Evolutionary conservation across 2,329 filamentous ascomycete species (phyloP).

Genomic region (Atkinsonella hypoxylon): DNA sequence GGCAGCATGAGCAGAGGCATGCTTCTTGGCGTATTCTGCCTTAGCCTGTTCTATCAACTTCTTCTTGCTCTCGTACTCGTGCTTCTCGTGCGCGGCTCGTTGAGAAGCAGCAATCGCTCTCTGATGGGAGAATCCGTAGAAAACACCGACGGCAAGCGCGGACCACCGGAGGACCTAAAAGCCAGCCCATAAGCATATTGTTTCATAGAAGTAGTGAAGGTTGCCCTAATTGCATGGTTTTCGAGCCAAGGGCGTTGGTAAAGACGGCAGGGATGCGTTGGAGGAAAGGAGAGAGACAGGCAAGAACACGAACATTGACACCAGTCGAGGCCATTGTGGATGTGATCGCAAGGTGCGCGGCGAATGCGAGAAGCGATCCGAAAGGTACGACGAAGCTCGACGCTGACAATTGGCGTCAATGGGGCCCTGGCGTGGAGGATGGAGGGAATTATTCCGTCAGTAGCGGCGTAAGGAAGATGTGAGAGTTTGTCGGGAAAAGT

Average conservation of each 20-base stretch:
- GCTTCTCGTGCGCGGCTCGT: conserved; percentile 57
- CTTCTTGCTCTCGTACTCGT: conserved; percentile 84
- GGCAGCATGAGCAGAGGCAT: conserved; percentile 38
- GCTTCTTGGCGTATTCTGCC: conserved; percentile 71
- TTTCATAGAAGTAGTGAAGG: neutral
- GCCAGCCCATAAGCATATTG: conserved; percentile 16
- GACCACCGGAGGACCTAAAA: conserved; percentile 90
- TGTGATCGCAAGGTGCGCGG: conserved; percentile 30
- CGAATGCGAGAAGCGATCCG: conserved; percentile 24
- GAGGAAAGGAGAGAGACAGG: conserved; percentile 12
- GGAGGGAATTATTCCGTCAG: conserved; percentile 27
- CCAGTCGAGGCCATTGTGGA: conserved; percentile 53
- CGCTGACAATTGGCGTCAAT: conserved; percentile 32
- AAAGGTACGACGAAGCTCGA: conserved; percentile 22
- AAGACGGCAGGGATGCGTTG: neutral
- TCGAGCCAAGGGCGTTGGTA: conserved; percentile 11
- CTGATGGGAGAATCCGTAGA: conserved; percentile 96
- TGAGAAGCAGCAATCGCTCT: conserved; percentile 61
- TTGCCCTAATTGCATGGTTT: conserved; percentile 1
- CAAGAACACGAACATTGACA: conserved; percentile 47
- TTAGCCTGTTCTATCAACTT: conserved; percentile 87
- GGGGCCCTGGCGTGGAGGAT: conserved; percentile 28
- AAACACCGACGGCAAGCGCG: conserved; percentile 78
- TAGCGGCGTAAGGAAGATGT: conserved; percentile 28
- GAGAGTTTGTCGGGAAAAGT: conserved; percentile 33